phyloP scores from a whole-genome alignment of 2,329 filamentous ascomycete species.

The Nigrograna mackinnonii region DNA sequence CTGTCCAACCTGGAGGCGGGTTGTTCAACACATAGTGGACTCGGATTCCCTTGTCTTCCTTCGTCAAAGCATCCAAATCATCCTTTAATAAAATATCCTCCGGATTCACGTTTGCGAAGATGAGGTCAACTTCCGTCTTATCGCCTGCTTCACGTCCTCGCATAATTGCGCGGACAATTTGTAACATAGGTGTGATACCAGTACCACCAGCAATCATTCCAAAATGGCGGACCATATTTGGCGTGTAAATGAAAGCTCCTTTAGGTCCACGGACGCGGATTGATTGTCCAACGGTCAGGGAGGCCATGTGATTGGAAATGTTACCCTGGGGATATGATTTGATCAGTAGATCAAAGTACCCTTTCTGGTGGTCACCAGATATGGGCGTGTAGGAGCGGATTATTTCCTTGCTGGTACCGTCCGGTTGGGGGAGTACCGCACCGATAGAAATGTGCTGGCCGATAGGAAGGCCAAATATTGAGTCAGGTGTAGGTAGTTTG shows the following conservation, averaged over 20 bases:
- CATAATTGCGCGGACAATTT: slow-evolving; percentile 89
- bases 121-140: slow-evolving; percentile 86
- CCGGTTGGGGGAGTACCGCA: slow-evolving; percentile 53
- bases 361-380: slow-evolving; percentile 57
- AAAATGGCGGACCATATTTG: slow-evolving; percentile 95
- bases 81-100: slow-evolving; percentile 94
- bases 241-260: slow-evolving; percentile 95
- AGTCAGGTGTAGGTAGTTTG: slow-evolving; percentile 73
- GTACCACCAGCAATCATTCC: slow-evolving; percentile 98
- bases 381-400: slow-evolving; percentile 48
- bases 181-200: slow-evolving; percentile 97
- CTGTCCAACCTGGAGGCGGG: slow-evolving; percentile 87
- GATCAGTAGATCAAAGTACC: slow-evolving; percentile 94
- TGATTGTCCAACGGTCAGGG: slow-evolving; percentile 73
- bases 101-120: slow-evolving; percentile 94
- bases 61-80: slow-evolving; percentile 79
- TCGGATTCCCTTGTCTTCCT: slow-evolving; percentile 78
- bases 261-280: slow-evolving; percentile 94
- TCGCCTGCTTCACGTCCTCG: slow-evolving; percentile 76
- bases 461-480: slow-evolving; percentile 94
- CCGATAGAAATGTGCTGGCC: slow-evolving; percentile 98
- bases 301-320: slow-evolving; percentile 91
- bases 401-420: slow-evolving; percentile 47
- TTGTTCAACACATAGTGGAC: slow-evolving; percentile 97
- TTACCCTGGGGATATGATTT: slow-evolving; percentile 98